Conservation (phyloP, 139 green algal genomes). For the Chlorella sp. region DNA sequence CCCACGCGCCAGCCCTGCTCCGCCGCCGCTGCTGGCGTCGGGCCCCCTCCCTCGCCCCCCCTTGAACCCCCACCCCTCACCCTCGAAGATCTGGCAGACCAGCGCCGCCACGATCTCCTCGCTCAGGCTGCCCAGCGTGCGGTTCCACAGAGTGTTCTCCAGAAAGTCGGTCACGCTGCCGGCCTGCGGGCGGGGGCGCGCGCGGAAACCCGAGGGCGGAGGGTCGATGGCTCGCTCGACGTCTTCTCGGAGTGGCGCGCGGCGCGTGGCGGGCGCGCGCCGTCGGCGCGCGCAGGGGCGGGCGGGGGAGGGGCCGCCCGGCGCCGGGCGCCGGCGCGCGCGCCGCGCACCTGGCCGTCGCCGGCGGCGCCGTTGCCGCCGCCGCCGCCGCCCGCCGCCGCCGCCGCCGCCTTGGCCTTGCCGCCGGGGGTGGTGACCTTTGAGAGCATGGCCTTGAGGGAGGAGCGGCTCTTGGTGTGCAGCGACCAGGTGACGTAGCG, state of each 20-base stretch:
- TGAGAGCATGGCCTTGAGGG: conserved; percentile 71
- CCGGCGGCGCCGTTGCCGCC: conserved; percentile 10
- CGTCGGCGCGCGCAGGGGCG: too few species aligned
- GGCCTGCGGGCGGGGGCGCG: too few species aligned
- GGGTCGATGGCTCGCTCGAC: too few species aligned
- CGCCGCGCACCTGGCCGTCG: background rate
- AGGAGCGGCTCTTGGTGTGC: conserved; percentile 79
- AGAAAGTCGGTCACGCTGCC: conserved; percentile 63
- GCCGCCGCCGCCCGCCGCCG: background rate
- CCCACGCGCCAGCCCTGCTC: too few species aligned
- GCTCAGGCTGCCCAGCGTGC: conserved; percentile 74
- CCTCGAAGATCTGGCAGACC: conserved; percentile 85
- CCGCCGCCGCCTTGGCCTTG: background rate
- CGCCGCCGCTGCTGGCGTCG: background rate
- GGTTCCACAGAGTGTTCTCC: conserved; percentile 88
- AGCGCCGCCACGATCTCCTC: conserved; percentile 93
- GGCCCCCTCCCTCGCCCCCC: background rate
- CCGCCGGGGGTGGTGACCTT: conserved; percentile 40
- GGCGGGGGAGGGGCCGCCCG: background rate
- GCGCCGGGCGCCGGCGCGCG: conserved; percentile 19
- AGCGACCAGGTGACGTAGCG: conserved; percentile 93
- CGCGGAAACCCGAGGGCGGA: too few species aligned
- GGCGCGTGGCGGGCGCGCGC: too few species aligned
- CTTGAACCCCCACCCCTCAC: conserved; percentile 3
- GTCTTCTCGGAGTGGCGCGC: too few species aligned